Evolutionary conservation across 345 rosid genomes (phyloP), one percentile per base, ranked within the genome.

Genomic region (Brassica carinata): DNA sequence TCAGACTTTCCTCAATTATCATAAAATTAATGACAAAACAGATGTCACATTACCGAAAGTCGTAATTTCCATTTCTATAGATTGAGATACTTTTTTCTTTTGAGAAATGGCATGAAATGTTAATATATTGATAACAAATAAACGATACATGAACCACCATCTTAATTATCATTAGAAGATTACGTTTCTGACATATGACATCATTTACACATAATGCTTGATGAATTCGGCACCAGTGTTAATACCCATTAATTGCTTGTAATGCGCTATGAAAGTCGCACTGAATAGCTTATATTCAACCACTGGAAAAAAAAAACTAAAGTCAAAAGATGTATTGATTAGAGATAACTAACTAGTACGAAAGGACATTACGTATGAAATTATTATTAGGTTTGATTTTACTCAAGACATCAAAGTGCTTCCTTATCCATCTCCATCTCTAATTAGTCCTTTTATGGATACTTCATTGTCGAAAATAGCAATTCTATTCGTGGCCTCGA

Each of bases 261-360:
- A 57, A 57, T 18, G 77, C 68, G 68, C 23, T 79, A 26, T 27
- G 15, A 63, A 57, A 71, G 4, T 61, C 69, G 45, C 63, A 30
- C 5, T 34, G 43, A 71, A 59, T 58, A 43, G 71, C 19, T 45
- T 71, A 38, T 58, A 38, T 72, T 79, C 17, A 78, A 72, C 45
- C 26, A 45, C 3, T 77, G 53, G 38, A 62, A 4, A 77, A 14
- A 15, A 19, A 18, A 77, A 5, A 7, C 36, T 30, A 65, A 55
- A 72, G 77, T 79, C 82, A 79, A 79, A 77, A 72, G 73, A 66
- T 79, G 73, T 10, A 18, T 65, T 78, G 34, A 79, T 79, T 72
- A 72, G 33, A 38, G 59, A 57, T 79, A 66, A 72, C 77, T 66
- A 72, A 38, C 36, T 38, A 18, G 33, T 14, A 79, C 45, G 27